phyloP scores from a whole-genome alignment of 1,139 yeast species.

The Schwanniomyces etchellsii region DNA sequence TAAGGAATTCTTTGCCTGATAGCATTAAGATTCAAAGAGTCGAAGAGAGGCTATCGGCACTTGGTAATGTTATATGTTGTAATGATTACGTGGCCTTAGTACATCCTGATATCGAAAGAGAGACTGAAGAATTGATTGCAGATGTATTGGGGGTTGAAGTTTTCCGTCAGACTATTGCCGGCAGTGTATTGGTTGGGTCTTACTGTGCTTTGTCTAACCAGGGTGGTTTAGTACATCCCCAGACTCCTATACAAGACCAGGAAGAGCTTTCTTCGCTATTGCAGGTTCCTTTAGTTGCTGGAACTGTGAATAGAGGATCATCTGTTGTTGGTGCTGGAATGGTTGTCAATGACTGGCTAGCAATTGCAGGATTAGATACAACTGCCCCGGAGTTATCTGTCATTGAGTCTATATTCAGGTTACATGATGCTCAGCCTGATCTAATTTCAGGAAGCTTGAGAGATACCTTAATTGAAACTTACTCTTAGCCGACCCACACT shows the following conservation, averaged over 20 bases:
- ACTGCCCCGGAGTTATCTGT: conserved; percentile 98
- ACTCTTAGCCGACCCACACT: conserved; percentile 35
- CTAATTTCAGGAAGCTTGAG: conserved; percentile 78
- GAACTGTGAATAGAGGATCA: conserved; percentile 97
- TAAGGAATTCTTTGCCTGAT: conserved; percentile 97
- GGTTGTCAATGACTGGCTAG: conserved; percentile 98
- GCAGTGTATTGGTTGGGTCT: conserved; percentile 94
- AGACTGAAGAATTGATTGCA: conserved; percentile 96
- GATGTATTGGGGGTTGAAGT: conserved; percentile 99
- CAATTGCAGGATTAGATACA: conserved; percentile 94
- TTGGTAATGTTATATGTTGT: conserved; percentile 97
- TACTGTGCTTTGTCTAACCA: conserved; percentile 93
- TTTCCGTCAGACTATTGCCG: conserved; percentile 97
- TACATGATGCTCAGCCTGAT: conserved; percentile 86
- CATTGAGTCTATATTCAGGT: conserved; percentile 89
- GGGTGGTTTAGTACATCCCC: conserved; percentile 98
- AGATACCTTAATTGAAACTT: conserved; percentile 88
- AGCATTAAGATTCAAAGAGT: conserved; percentile 94
- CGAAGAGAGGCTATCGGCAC: conserved; percentile 93
- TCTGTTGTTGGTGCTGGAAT: conserved; percentile 97
- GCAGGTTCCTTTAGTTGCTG: conserved; percentile 98
- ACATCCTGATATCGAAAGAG: conserved; percentile 98
- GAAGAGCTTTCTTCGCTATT: conserved; percentile 93
- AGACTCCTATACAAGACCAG: conserved; percentile 94
- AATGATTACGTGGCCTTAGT: conserved; percentile 98